A percentile compares a stretch with the other conserved stretches of the same genome.
Conservation (phyloP, 495 filamentous ascomycete genomes). For the Hypoxylon crocopeplum region DNA sequence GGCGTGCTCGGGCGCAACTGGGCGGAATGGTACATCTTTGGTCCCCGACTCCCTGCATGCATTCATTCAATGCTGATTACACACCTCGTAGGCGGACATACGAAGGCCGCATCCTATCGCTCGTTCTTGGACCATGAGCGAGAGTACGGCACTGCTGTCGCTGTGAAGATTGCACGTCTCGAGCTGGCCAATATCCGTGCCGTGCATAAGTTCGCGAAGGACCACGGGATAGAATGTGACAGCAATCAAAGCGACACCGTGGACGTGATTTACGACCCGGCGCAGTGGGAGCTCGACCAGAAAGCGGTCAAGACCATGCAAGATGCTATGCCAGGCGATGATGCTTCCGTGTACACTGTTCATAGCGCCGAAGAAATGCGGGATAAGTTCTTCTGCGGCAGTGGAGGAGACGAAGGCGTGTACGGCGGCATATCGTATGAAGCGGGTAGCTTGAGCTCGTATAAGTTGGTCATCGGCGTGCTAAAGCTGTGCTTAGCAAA, state of each 20-base stretch:
- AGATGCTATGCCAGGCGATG: conserved; percentile 51
- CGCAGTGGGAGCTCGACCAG: conserved; percentile 51
- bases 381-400: conserved; percentile 52
- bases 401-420: conserved; percentile 43
- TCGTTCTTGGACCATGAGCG: conserved; percentile 55
- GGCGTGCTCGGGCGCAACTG: conserved; percentile 65
- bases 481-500: conserved; percentile 57
- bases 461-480: conserved; percentile 68
- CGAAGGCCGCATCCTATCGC: conserved; percentile 67
- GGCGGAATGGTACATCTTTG: conserved; percentile 58
- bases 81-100: conserved; percentile 60
- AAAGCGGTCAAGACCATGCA: conserved; percentile 54
- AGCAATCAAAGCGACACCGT: conserved; percentile 58
- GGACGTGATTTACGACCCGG: conserved; percentile 62
- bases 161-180: conserved; percentile 61
- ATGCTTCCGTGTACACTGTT: conserved; percentile 54
- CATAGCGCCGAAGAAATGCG: conserved; percentile 54
- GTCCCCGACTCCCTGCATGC: neutral
- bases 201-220: conserved; percentile 59
- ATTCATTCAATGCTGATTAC: neutral
- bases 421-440: conserved; percentile 63
- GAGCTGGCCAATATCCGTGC: conserved; percentile 64
- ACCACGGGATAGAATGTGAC: conserved; percentile 61
- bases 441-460: conserved; percentile 69
- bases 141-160: conserved; percentile 49